Base-by-base conservation (phyloP, 2,329 filamentous ascomycete species). In the Penicillium sp. region DNA sequence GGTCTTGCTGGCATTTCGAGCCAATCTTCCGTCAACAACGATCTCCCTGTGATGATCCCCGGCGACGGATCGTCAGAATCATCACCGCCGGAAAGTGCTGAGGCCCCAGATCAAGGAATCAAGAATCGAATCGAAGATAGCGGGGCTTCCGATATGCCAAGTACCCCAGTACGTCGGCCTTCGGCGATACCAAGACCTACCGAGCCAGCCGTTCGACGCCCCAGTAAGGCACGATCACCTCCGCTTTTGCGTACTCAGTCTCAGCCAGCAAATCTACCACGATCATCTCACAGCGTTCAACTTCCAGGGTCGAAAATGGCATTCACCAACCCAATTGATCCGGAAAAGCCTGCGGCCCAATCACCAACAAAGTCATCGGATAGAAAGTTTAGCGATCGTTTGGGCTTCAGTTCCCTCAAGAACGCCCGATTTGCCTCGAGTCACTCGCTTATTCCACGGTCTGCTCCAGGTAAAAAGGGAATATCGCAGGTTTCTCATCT, bases 401-500 rank as follows among this genome's bases (percentile, higher is more conserved):
- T 89, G 12, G 83, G 82, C 0, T 69, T 91, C 2, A 76, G 75
- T 26, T 75, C 80, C 3, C 70, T 87, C 49, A 91, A 89, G 62
- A 69, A 72, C 51, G 65, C 69, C 32, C 78, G 78, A 53, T 61
- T 73, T 37, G 55, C 72, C 4, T 64, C 72, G 4, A 67, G 67
- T 0, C 74, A 77, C 31, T 97, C 93, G 1, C 78, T 91, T 37
- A 97, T 98, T 53, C 90, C 90, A 26, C 82, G 93, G 29, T 93
- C 93, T 24, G 81, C 95, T 26, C 82, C 85, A 44, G 63, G 67
- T 43, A 87, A 83, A 64, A 83, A 79, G 58, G 84, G 82, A 57
- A 79, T 84, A 45, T 81, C 87, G 3, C 87, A 86, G 61, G 93
- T 98, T 2, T 94, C 89, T 8, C 89, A 84, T n/a, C 76, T 98